A percentile compares a stretch with the other conserved stretches of the same genome.
phyloP scores from a whole-genome alignment of 2,329 filamentous ascomycete species.

The Didymella glomerata region DNA sequence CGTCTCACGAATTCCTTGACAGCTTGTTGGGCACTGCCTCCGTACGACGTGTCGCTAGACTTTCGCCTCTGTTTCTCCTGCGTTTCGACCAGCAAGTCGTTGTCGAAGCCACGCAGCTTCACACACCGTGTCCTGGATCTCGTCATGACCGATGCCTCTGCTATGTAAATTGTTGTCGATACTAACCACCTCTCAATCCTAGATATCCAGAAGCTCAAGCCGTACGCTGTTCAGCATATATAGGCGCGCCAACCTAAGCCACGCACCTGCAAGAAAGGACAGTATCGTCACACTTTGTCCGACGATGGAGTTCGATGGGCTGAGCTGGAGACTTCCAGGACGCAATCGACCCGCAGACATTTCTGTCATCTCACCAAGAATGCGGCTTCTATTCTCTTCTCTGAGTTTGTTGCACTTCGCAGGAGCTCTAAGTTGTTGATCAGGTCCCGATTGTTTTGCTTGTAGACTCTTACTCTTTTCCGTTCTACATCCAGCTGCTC shows the following conservation, averaged over 20 bases:
- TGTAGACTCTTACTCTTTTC: not conserved
- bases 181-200: too few relatives aligned
- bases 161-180: not conserved
- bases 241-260: not conserved
- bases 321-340: not conserved
- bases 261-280: not conserved
- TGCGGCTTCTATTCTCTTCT: not conserved
- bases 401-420: not conserved
- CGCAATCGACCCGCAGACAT: not conserved
- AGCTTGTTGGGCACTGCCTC: not conserved
- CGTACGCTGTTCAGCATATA: not conserved
- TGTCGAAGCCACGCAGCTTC: not conserved
- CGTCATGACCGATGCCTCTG: not conserved
- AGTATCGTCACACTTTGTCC: not conserved
- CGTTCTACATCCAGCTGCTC: not conserved
- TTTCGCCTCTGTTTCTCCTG: conserved; percentile 7
- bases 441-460: not conserved
- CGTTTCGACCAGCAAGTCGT: not conserved
- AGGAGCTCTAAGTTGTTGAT: not conserved
- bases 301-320: not conserved
- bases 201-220: not conserved
- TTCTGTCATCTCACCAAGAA: not conserved
- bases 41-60: not conserved
- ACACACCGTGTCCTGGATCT: not conserved
- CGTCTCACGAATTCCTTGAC: conserved; percentile 3